Percentiles rank a stretch among this genome's conserved stretches.
Evolutionary conservation across 2,329 filamentous ascomycete species (phyloP).

Genomic region (Aspergillus candidus): DNA sequence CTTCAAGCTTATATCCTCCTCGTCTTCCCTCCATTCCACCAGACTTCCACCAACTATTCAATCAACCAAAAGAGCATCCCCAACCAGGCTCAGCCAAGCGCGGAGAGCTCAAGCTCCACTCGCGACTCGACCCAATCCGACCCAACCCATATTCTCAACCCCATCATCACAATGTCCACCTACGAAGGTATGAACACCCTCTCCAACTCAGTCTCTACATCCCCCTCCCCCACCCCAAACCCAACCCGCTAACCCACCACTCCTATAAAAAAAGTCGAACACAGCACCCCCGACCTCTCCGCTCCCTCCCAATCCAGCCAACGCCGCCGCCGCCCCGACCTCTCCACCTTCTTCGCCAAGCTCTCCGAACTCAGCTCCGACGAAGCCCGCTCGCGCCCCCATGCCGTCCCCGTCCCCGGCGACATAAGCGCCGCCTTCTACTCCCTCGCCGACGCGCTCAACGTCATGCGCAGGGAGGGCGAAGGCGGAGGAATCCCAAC

Average conservation of each 20-base stretch:
- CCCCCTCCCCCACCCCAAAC: not conserved
- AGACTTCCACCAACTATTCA: not conserved
- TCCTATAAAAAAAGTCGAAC: constrained; percentile 31
- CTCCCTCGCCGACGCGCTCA: constrained; percentile 55
- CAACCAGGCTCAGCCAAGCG: not conserved
- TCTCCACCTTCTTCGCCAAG: constrained; percentile 59
- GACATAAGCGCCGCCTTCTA: constrained; percentile 57
- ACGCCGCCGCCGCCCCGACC: constrained; percentile 52
- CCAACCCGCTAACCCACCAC: constrained; percentile 3
- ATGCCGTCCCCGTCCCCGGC: constrained; percentile 55
- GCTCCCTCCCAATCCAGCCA: constrained; percentile 20
- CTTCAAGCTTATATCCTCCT: too few relatives aligned
- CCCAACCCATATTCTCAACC: constrained; percentile 3
- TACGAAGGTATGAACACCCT: constrained; percentile 31
- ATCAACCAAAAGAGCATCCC: not conserved
- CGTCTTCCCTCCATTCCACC: not conserved
- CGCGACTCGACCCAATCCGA: constrained; percentile 3
- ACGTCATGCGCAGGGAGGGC: constrained; percentile 49
- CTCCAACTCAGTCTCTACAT: not conserved
- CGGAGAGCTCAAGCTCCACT: constrained; percentile 2
- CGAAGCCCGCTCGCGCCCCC: constrained; percentile 46
- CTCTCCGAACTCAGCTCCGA: constrained; percentile 52
- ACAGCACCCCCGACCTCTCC: constrained; percentile 34
- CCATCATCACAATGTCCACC: constrained; percentile 32
- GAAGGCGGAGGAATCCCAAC: constrained; percentile 29